These are phyloP conservation scores for Hygrocybe coccinea DNA, from an alignment of 768 basidiomycete species.

Conservation along the genomic window DNA sequence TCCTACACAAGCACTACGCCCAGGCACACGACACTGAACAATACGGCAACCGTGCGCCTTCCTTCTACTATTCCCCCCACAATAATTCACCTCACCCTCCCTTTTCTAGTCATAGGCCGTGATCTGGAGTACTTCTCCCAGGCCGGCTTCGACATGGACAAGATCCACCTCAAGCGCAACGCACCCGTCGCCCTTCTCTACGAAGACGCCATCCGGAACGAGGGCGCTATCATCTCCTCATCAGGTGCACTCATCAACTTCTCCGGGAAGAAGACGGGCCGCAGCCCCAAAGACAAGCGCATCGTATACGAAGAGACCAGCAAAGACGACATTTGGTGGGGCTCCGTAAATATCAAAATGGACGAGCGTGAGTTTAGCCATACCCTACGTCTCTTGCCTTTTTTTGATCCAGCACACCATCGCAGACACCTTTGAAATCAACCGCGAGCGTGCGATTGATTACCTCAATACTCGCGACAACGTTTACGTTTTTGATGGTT, in stretches of 20 bases:
- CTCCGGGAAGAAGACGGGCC: slow-evolving; percentile 98
- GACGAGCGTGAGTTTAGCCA: slow-evolving; percentile 68
- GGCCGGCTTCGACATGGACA: slow-evolving; percentile 98
- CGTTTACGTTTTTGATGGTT: slow-evolving; percentile 97
- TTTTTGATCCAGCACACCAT: not conserved
- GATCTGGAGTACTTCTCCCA: slow-evolving; percentile 98
- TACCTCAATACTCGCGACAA: slow-evolving; percentile 98
- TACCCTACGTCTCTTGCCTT: not conserved
- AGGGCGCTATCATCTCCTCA: slow-evolving; percentile 95
- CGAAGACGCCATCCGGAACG: slow-evolving; percentile 97
- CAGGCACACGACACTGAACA: slow-evolving; percentile 65
- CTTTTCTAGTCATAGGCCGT: slow-evolving; percentile 89
- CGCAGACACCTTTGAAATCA: slow-evolving; percentile 97
- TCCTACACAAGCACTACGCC: slow-evolving; percentile 83
- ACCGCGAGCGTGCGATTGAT: slow-evolving; percentile 97
- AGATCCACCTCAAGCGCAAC: slow-evolving; percentile 93
- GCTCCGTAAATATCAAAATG: slow-evolving; percentile 98
- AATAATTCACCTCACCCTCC: too few relatives aligned
- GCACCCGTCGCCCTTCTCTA: slow-evolving; percentile 86
- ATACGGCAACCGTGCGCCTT: slow-evolving; percentile 49
- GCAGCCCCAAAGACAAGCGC: slow-evolving; percentile 98
- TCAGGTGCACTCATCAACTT: slow-evolving; percentile 99
- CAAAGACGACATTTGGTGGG: slow-evolving; percentile 99
- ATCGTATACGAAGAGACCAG: slow-evolving; percentile 96
- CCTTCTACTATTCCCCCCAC: slow-evolving; percentile 5